Percentiles rank a stretch among this genome's conserved stretches.
These are phyloP conservation scores for Phaeosphaeriaceae sp. DNA, from an alignment of 2,329 filamentous ascomycete species.

Conservation along the genomic window DNA sequence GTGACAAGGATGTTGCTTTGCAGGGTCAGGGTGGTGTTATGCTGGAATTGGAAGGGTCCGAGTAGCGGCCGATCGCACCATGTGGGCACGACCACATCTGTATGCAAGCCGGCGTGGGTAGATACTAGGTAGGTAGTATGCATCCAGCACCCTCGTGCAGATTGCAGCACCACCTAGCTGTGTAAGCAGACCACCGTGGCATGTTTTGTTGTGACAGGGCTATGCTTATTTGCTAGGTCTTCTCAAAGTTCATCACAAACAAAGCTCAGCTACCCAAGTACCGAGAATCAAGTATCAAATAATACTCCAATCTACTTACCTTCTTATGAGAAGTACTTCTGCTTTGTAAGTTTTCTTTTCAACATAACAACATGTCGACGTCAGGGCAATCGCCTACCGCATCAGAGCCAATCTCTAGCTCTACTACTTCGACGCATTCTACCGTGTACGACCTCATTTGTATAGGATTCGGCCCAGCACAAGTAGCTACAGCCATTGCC, in stretches of 20 bases:
- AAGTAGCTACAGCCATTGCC: conserved; percentile 45
- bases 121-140: background rate
- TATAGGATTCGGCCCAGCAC: conserved; percentile 45
- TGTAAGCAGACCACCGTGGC: conserved; percentile 28
- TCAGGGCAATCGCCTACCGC: conserved; percentile 19
- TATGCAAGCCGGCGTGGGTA: conserved; percentile 25
- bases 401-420: conserved; percentile 16
- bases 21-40: no score
- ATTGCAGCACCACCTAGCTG: conserved; percentile 19
- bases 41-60: conserved; percentile 24
- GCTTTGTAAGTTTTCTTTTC: no score
- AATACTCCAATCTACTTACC: no score
- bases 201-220: conserved; percentile 17
- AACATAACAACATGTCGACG: conserved; percentile 26
- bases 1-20: conserved; percentile 8
- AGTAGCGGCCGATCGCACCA: conserved; percentile 29
- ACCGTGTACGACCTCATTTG: conserved; percentile 42
- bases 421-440: conserved; percentile 18
- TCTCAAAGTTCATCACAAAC: conserved; percentile 5
- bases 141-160: conserved; percentile 3
- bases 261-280: conserved; percentile 7
- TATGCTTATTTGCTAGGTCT: conserved; percentile 8
- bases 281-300: background rate
- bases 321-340: no score
- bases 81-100: conserved; percentile 27